phyloP scores from a whole-genome alignment of 2,329 filamentous ascomycete genomes.

The Ophiostoma angusticollis region DNA sequence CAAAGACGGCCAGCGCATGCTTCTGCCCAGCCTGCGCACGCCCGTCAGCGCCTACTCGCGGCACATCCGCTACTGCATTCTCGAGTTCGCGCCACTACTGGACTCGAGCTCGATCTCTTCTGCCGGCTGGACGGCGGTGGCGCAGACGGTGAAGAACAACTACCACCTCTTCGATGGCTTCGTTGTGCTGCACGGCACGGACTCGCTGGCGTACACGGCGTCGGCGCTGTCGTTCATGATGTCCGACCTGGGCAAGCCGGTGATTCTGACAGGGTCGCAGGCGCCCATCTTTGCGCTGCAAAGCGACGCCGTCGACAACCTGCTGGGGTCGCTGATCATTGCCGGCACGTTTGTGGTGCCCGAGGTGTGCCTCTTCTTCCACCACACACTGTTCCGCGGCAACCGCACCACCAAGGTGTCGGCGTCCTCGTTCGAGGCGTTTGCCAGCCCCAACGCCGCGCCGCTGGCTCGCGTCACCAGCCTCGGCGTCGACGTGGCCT shows the following conservation, averaged over 20 bases:
- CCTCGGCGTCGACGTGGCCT: conserved; percentile 67
- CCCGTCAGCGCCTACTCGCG: conserved; percentile 68
- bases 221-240: conserved; percentile 92
- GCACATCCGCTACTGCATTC: conserved; percentile 69
- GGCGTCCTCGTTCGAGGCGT: conserved; percentile 74
- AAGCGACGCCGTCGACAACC: conserved; percentile 82
- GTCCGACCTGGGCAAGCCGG: conserved; percentile 77
- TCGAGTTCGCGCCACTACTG: conserved; percentile 73
- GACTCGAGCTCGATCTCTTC: conserved; percentile 87
- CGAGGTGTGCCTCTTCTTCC: conserved; percentile 89
- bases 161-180: conserved; percentile 85
- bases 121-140: conserved; percentile 75
- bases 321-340: conserved; percentile 77
- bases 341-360: conserved; percentile 88
- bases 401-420: conserved; percentile 83
- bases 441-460: conserved; percentile 74
- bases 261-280: conserved; percentile 72
- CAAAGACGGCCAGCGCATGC: conserved; percentile 34
- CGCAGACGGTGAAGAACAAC: conserved; percentile 65
- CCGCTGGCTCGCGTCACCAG: conserved; percentile 73
- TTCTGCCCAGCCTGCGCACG: conserved; percentile 60
- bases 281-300: conserved; percentile 84
- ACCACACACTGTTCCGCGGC: conserved; percentile 78
- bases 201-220: conserved; percentile 78
- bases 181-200: conserved; percentile 81